Evolutionary conservation across 768 basidiomycete genomes (phyloP), one percentile per base, ranked within the genome.

Genomic region (Suillus fuscotomentosus): DNA sequence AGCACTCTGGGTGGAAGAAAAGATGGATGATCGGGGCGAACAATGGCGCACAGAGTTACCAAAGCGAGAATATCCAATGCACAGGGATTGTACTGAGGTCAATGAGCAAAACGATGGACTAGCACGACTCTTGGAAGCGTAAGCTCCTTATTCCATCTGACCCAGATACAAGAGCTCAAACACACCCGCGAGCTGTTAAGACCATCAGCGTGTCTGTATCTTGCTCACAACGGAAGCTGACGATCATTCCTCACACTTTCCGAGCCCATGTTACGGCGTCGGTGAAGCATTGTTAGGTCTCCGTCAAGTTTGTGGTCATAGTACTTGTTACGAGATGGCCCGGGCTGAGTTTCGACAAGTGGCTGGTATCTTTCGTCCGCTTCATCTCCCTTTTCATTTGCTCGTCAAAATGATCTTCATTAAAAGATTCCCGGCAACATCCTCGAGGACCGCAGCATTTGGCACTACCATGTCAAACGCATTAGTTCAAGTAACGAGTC

Each of bases 331-430:
- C 7, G 9, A 45, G 42, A 61, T 38, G 59, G 61, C 36, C 14
- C 41, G 45, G 72, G 76, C 39, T 77, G 76, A 51, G 67, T 67
- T 15, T 60, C 59, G 8, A 70, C 66, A n/a, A 38, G 36, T 6
- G 67, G 67, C 53, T 47, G 42, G 50, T 39, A 54, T 63, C 64
- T 62, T 65, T 65, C 20, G 66, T 66, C 47, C 63, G 70, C 54
- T 70, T 68, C 62, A 66, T 72, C 15, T 69, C 67, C 62, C 61
- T 67, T 47, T 66, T 74, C 66, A 74, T 14, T 43, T 65, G 74
- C 50, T 76, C 74, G 41, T 76, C 74, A 59, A 76, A 69, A 62
- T 70, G 65, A 34, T 77, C 75, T 17, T 69, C 50, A 61, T 76
- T 45, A 60, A 77, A 77, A 48, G 70, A 69, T n/a, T 69, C 66